Conservation (phyloP, 495 filamentous ascomycete genomes). For the Gamarada debralockiae region DNA sequence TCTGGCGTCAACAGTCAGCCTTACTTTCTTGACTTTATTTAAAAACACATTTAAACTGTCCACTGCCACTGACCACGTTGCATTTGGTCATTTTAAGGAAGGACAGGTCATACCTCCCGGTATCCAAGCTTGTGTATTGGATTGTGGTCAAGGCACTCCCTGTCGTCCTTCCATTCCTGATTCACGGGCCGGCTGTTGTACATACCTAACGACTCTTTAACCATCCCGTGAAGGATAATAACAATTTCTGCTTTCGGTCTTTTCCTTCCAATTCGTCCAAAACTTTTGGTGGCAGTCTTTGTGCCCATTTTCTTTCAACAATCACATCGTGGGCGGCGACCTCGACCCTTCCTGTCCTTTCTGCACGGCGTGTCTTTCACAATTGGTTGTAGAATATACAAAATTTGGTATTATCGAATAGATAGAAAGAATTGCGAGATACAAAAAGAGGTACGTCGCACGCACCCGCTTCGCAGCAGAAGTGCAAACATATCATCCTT, state of each 20-base stretch:
- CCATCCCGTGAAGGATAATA: too few species aligned
- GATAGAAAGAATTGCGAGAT: constrained; percentile 2
- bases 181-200: too few species aligned
- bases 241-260: neutral
- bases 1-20: too few species aligned
- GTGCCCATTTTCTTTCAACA: neutral
- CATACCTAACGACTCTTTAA: too few species aligned
- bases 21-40: too few species aligned
- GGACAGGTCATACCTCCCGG: too few species aligned
- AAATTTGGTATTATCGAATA: neutral
- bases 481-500: constrained; percentile 13
- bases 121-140: too few species aligned
- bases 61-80: too few species aligned
- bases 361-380: neutral
- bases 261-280: neutral
- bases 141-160: too few species aligned
- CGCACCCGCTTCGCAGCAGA: constrained; percentile 17
- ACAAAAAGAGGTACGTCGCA: constrained; percentile 22
- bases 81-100: too few species aligned
- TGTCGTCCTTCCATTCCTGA: too few species aligned
- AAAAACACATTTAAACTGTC: too few species aligned
- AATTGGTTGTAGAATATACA: constrained; percentile 8
- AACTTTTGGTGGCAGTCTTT: neutral
- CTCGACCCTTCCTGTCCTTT: constrained; percentile 14
- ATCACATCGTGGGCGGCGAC: neutral